Percentiles rank a stretch among this genome's conserved stretches.
Evolutionary conservation across 345 rosid genomes (phyloP).

Genomic region (Dipteronia dyeriana): DNA sequence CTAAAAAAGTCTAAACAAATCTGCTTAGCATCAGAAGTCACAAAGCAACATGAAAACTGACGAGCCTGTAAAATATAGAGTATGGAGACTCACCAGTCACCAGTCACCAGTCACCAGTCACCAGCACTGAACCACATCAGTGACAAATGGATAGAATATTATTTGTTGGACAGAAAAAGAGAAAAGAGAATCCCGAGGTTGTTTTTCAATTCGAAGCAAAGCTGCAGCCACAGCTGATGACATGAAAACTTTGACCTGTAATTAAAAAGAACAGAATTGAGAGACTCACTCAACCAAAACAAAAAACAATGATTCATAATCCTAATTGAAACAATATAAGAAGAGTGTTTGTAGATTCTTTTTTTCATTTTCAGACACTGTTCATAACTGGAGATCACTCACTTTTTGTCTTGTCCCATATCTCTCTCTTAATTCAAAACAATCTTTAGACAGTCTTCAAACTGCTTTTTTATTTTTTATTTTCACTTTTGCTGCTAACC

Average conservation of each 20-base stretch:
- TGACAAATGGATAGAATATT: not conserved
- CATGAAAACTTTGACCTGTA: slow-evolving; percentile 17
- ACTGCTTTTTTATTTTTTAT: not conserved
- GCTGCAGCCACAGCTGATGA: not conserved
- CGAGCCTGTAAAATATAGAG: not conserved
- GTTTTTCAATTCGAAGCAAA: not conserved
- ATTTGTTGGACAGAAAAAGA: not conserved
- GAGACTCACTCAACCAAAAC: not conserved
- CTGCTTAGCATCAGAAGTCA: not conserved
- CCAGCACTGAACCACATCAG: not conserved
- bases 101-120: not conserved
- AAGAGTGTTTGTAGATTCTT: not conserved
- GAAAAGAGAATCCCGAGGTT: slow-evolving; percentile 16
- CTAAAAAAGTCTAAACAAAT: not conserved
- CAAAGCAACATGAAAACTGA: not conserved
- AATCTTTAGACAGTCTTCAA: slow-evolving; percentile 5
- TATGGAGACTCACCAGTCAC: not conserved
- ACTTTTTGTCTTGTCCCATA: slow-evolving; percentile 12
- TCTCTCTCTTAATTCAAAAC: not conserved
- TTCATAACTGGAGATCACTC: slow-evolving; percentile 5
- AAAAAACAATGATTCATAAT: not conserved
- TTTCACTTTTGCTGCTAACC: too few species aligned
- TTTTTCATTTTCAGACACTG: not conserved
- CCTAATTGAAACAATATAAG: not conserved
- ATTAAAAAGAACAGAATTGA: not conserved